A percentile compares a stretch with the other conserved stretches of the same genome.
These are phyloP conservation scores for Musa beccarii DNA, from an alignment of 176 grass and related monocot species.

Conservation along the genomic window DNA sequence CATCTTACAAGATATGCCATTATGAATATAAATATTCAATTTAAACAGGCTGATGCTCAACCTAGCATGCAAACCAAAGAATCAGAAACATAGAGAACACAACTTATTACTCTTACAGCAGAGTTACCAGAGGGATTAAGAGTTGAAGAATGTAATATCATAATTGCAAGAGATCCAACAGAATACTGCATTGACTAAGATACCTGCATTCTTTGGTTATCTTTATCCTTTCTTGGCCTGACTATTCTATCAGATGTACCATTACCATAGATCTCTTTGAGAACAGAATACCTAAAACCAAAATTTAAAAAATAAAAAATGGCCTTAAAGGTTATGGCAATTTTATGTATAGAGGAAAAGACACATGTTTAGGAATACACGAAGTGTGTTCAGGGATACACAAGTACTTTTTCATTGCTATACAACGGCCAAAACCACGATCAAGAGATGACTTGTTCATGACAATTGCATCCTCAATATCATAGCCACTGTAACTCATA, in stretches of 20 bases:
- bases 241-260: slow-evolving; percentile 52
- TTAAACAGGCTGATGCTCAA: too few relatives aligned
- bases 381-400: neutral
- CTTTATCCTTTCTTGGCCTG: slow-evolving; percentile 53
- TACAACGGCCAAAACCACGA: slow-evolving; percentile 91
- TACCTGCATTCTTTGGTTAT: slow-evolving; percentile 81
- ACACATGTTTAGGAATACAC: neutral
- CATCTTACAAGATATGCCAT: too few relatives aligned
- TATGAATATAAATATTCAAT: too few relatives aligned
- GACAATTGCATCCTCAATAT: slow-evolving; percentile 99
- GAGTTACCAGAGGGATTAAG: neutral
- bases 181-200: slow-evolving; percentile 9
- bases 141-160: neutral
- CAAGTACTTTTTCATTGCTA: slow-evolving; percentile 93
- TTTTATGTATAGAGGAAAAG: neutral
- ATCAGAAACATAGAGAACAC: too few relatives aligned
- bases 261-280: slow-evolving; percentile 43
- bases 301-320: slow-evolving; percentile 11
- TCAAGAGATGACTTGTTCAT: slow-evolving; percentile 99
- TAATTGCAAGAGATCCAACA: neutral
- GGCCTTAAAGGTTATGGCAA: neutral
- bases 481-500: slow-evolving; percentile 95
- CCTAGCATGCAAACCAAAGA: too few relatives aligned
- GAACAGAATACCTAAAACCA: slow-evolving; percentile 55
- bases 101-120: neutral